Conservation (phyloP, 2,329 filamentous ascomycete species). For the Tolypocladium tropicale region DNA sequence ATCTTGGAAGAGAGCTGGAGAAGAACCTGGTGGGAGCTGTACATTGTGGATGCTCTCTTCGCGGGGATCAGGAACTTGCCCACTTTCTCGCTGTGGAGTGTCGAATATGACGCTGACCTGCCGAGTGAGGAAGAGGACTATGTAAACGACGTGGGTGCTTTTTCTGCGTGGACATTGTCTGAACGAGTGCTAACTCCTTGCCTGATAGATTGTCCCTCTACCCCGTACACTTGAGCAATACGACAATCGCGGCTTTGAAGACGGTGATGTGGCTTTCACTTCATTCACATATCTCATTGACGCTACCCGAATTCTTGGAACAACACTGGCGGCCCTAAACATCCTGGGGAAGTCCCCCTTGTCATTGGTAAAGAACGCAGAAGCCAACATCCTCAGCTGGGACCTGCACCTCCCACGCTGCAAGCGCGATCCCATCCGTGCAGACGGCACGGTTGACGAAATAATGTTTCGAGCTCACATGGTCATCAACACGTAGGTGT, state of each 20-base stretch:
- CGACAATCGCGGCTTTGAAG: conserved; percentile 56
- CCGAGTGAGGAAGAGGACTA: conserved; percentile 67
- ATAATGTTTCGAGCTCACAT: conserved; percentile 77
- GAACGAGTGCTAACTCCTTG: neutral
- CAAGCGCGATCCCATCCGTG: conserved; percentile 54
- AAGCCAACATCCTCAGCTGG: conserved; percentile 53
- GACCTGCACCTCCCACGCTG: conserved; percentile 58
- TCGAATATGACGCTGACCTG: conserved; percentile 53
- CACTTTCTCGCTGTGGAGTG: conserved; percentile 51
- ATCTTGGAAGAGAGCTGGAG: conserved; percentile 66
- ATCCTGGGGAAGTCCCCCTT: conserved; percentile 23
- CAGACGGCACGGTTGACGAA: conserved; percentile 59
- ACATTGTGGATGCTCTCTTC: conserved; percentile 64
- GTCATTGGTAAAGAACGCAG: conserved; percentile 10
- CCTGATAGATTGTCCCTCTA: conserved; percentile 36
- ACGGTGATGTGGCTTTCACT: conserved; percentile 56
- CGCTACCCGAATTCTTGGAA: conserved; percentile 61
- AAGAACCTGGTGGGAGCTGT: conserved; percentile 73
- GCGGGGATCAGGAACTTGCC: conserved; percentile 61
- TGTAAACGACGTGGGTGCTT: conserved; percentile 30
- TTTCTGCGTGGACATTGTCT: accelerated
- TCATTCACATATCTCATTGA: conserved; percentile 72
- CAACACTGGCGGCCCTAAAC: conserved; percentile 33
- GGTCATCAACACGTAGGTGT: conserved; percentile 44
- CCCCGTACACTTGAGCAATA: conserved; percentile 59